Conservation (phyloP, 257 asterid species). For the Lycium ferocissimum region DNA sequence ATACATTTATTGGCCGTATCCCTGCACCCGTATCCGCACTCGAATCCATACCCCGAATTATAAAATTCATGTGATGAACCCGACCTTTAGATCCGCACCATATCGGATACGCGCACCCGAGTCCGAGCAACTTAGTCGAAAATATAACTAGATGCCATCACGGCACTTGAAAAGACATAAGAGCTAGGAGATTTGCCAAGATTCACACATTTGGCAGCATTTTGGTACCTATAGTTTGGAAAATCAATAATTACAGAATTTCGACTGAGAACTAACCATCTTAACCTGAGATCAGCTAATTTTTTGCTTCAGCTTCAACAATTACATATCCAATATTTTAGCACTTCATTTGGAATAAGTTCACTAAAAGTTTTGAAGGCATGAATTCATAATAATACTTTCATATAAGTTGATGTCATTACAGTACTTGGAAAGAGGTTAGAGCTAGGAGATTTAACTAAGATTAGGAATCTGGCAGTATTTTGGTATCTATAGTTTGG, state of each 20-base stretch:
- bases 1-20: not conserved
- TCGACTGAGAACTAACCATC: not conserved
- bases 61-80: not conserved
- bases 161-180: not conserved
- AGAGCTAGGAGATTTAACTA: not conserved
- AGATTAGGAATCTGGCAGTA: slow-evolving; percentile 7
- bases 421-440: slow-evolving; percentile 23
- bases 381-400: not conserved
- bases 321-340: not conserved
- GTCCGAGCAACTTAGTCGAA: not conserved
- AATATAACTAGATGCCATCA: slow-evolving; percentile 6
- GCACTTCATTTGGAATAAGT: not conserved
- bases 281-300: not conserved
- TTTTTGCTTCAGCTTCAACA: not conserved
- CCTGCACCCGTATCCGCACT: not conserved
- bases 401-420: not conserved
- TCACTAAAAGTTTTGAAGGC: not conserved
- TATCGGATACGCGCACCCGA: not conserved
- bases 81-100: not conserved
- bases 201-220: not conserved
- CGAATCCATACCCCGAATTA: not conserved
- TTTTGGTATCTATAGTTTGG: slow-evolving; percentile 2
- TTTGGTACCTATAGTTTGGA: slow-evolving; percentile 10
- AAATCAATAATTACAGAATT: not conserved
- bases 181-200: not conserved